phyloP scores from a whole-genome alignment of 768 basidiomycete species.

The Podaxis rugospora region DNA sequence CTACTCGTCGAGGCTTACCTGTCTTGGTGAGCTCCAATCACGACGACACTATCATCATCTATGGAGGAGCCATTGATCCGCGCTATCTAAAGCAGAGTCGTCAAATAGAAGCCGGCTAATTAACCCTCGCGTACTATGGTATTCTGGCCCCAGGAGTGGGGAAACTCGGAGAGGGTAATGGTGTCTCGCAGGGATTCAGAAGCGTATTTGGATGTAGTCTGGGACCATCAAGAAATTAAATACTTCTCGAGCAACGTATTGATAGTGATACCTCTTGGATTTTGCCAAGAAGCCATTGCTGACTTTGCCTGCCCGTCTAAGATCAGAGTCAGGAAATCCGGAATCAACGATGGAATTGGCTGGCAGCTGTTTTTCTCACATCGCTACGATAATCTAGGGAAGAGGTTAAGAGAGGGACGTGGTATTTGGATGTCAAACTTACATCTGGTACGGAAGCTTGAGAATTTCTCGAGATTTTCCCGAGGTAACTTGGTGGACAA shows the following conservation, averaged over 20 bases:
- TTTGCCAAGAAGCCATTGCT: conserved; percentile 69
- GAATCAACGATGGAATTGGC: conserved; percentile 8
- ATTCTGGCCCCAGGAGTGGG: conserved; percentile 84
- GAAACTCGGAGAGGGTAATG: conserved; percentile 70
- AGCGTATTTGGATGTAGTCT: conserved; percentile 66
- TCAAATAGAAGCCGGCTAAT: background rate
- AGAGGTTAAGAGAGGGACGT: conserved; percentile 8
- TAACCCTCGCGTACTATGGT: conserved; percentile 48
- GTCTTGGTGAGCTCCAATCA: conserved; percentile 82
- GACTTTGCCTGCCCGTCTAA: conserved; percentile 73
- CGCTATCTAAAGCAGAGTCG: conserved; percentile 47
- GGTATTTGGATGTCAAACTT: conserved; percentile 19
- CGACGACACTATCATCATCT: conserved; percentile 55
- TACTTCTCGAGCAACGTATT: conserved; percentile 1
- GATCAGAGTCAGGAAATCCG: conserved; percentile 6
- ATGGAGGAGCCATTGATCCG: conserved; percentile 70
- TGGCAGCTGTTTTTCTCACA: conserved; percentile 33
- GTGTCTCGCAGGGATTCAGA: conserved; percentile 46
- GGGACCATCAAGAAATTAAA: conserved; percentile 8
- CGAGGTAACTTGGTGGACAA: conserved; percentile 63
- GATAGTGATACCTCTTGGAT: conserved; percentile 50
- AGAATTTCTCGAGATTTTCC: conserved; percentile 61
- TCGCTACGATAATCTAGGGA: conserved; percentile 50
- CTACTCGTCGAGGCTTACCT: conserved; percentile 37
- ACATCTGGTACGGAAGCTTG: conserved; percentile 74